Percentiles rank a stretch among this genome's conserved stretches.
These are phyloP conservation scores for Amoebophrya sp. DNA, from an alignment of 169 alveolate species.

Conservation along the genomic window DNA sequence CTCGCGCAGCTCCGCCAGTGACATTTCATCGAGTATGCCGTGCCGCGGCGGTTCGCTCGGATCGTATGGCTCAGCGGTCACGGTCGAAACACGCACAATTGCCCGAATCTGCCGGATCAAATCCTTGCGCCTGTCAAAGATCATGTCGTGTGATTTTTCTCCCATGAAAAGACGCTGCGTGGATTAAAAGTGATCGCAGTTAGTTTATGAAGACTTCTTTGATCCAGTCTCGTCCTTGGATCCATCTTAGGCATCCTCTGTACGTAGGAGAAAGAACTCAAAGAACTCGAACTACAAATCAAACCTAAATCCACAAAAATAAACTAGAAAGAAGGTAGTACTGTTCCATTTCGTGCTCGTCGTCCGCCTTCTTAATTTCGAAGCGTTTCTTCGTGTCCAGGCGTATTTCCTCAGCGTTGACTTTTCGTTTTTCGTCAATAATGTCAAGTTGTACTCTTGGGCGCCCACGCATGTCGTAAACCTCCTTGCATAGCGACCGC, in stretches of 20 bases:
- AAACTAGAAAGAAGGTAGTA: neutral
- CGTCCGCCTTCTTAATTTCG: neutral
- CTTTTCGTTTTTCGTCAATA: neutral
- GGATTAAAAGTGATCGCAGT: too few species aligned
- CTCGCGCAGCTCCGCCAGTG: neutral
- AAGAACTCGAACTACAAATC: too few species aligned
- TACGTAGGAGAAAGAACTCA: too few species aligned
- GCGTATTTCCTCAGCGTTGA: neutral
- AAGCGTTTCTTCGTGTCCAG: neutral
- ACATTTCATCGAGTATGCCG: neutral
- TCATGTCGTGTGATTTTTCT: too few species aligned
- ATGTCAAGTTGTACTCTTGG: neutral
- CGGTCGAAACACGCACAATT: neutral
- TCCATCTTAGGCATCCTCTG: too few species aligned
- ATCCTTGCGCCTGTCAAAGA: constrained; percentile 1
- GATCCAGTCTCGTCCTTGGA: too few species aligned
- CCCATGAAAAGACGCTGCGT: too few species aligned
- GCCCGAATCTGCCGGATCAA: neutral
- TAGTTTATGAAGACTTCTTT: too few species aligned
- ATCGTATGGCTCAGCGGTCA: neutral
- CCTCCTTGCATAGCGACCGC: neutral
- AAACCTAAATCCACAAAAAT: too few species aligned
- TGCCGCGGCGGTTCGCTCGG: neutral
- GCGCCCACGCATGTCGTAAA: neutral
- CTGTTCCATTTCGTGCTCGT: neutral